Percentiles rank a stretch among this genome's conserved stretches.
phyloP scores from a whole-genome alignment of 352 stramenopile species.

The Phytophthora crassamura region DNA sequence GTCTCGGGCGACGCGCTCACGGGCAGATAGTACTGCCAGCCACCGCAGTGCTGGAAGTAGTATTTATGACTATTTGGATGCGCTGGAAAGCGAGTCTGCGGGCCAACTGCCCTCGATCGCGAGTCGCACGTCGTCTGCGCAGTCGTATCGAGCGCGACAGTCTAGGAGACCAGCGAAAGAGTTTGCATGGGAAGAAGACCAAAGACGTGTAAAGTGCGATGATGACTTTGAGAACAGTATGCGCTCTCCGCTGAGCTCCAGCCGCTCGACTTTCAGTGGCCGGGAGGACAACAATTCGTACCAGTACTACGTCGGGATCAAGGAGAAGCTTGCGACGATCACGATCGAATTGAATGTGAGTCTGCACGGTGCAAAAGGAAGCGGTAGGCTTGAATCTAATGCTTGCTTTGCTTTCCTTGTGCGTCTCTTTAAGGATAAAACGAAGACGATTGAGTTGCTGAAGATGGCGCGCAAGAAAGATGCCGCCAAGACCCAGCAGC shows the following conservation, averaged over 20 bases:
- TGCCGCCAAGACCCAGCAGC: conserved; percentile 65
- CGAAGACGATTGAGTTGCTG: conserved; percentile 85
- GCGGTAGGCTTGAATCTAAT: conserved; percentile 4
- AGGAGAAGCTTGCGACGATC: conserved; percentile 82
- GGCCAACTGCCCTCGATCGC: conserved; percentile 51
- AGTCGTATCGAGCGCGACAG: conserved; percentile 18
- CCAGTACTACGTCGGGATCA: conserved; percentile 75
- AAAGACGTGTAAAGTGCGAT: conserved; percentile 9
- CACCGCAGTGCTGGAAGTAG: conserved; percentile 36
- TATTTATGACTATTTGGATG: conserved; percentile 86
- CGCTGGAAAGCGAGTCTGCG: conserved; percentile 70
- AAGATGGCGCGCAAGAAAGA: conserved; percentile 82
- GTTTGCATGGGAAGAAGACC: conserved; percentile 46
- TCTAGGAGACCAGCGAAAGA: conserved; percentile 21
- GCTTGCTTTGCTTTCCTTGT: neutral
- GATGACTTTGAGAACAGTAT: conserved; percentile 8
- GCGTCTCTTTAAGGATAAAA: conserved; percentile 66
- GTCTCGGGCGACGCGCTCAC: conserved; percentile 36
- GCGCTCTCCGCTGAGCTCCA: conserved; percentile 30
- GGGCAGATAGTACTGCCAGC: conserved; percentile 19
- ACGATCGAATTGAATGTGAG: conserved; percentile 80
- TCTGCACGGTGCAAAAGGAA: neutral
- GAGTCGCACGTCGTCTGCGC: conserved; percentile 24
- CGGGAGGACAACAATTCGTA: conserved; percentile 47
- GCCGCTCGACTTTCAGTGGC: conserved; percentile 42